Base-by-base conservation (phyloP, 352 stramenopile genomes). In the Globisporangium okanoganense region DNA sequence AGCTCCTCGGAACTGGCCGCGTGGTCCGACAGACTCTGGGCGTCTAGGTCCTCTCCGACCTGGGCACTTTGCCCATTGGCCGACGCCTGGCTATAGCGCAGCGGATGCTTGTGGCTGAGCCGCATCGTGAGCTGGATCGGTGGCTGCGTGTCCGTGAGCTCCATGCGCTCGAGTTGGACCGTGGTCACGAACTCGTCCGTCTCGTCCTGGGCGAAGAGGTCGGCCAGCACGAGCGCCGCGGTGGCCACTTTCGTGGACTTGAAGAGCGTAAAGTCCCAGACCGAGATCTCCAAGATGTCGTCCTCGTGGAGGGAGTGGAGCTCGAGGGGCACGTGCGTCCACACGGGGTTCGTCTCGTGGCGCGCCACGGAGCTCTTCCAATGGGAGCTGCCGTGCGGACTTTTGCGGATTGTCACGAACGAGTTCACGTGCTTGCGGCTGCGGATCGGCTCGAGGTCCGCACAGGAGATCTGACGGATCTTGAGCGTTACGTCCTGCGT, bases 221-320 rank as follows among this genome's bases (percentile, higher is more conserved):
- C 66, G 0, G 76, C 71, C 27, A 74, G 61, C 7, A 78, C 70
- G 9, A 87, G 60, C 27, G 67, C 72, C 3, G 75, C 66, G 5
- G 71, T 71, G 20, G 81, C 81, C 20, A 90, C 77, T 35, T 84
- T 86, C 5, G 82, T 63, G 5, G 78, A 81, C 16, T 71, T 79
- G 55, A 90, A 85, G 51, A 90, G 73, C 3, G 67, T 64, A 56
- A 88, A 71, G 66, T 90, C 81, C 76, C 76, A 90, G 3, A 90
- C 67, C 64, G 73, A 78, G n/a, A 88, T 72, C 64, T 87, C 76
- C 31, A 83, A 54, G 9, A 85, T 70, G 36, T 77, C 72, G 24
- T 61, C 58, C 3, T 49, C 56, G 24, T 71, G 64, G 14, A 82
- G 54, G 8, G 70, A 44, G 6, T 75, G 72, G 40, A 84, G 67